A percentile compares a stretch with the other conserved stretches of the same genome.
phyloP scores from a whole-genome alignment of 306 rosid genomes.

The Sesbania bispinosa region DNA sequence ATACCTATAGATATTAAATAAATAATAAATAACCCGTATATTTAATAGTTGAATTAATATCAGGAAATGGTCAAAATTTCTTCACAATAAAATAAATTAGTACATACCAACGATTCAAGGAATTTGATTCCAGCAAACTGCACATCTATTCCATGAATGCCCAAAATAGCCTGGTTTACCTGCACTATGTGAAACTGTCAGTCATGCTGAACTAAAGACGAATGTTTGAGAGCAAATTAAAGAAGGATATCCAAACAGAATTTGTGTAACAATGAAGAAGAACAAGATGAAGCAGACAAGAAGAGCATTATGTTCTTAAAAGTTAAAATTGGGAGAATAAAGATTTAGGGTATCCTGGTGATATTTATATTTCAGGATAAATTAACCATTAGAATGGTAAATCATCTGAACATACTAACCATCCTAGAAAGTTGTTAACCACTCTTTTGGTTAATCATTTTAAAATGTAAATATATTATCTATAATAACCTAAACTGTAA shows the following conservation, averaged over 20 bases:
- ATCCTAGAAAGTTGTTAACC: neutral
- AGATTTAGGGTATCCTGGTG: neutral
- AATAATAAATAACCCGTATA: conserved; percentile 5
- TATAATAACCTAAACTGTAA: neutral
- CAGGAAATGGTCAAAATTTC: conserved; percentile 4
- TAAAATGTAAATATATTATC: conserved; percentile 8
- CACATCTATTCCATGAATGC: conserved; percentile 74
- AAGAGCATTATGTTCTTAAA: neutral
- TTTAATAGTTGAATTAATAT: conserved; percentile 24
- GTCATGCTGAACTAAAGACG: conserved; percentile 1
- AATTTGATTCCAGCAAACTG: conserved; percentile 84
- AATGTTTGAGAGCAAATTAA: conserved; percentile 9
- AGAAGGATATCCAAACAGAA: neutral
- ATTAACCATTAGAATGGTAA: neutral
- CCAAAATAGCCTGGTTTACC: conserved; percentile 84
- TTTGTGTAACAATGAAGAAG: neutral
- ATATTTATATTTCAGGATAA: conserved; percentile 6
- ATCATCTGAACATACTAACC: neutral
- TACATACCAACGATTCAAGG: conserved; percentile 75
- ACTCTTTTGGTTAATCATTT: neutral
- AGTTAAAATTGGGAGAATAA: neutral
- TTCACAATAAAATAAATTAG: conserved; percentile 17
- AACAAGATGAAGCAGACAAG: conserved; percentile 1
- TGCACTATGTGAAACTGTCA: conserved; percentile 42
- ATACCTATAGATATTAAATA: conserved; percentile 50